These are phyloP conservation scores for Boechera stricta DNA, from an alignment of 345 rosid species.

Conservation along the genomic window DNA sequence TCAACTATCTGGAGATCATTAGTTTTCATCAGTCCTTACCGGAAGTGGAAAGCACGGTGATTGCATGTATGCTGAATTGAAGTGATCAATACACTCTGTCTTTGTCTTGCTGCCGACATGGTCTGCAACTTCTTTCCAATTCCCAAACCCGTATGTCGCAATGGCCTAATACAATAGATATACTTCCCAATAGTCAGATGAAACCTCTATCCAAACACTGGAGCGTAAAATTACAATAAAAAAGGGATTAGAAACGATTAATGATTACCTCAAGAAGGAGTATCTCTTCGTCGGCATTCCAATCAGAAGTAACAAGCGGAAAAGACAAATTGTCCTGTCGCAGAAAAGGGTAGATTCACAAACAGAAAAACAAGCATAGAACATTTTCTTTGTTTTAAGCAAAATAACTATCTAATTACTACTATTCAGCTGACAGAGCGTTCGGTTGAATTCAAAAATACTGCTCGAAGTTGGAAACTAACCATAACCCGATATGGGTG, in stretches of 20 bases:
- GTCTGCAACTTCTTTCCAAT: slow-evolving; percentile 91
- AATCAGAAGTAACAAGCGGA: slow-evolving; percentile 82
- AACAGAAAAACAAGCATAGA: neutral
- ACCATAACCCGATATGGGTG: slow-evolving; percentile 95
- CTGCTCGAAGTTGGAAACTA: slow-evolving; percentile 36
- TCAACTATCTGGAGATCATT: neutral
- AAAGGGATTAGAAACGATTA: slow-evolving; percentile 10
- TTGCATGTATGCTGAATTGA: slow-evolving; percentile 74
- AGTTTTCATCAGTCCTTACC: slow-evolving; percentile 54
- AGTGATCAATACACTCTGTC: slow-evolving; percentile 77
- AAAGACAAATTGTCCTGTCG: slow-evolving; percentile 91
- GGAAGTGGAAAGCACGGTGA: slow-evolving; percentile 90
- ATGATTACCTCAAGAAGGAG: slow-evolving; percentile 83
- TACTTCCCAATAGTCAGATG: slow-evolving; percentile 43
- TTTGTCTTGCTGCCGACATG: slow-evolving; percentile 88
- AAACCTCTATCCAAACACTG: slow-evolving; percentile 31
- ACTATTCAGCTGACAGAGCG: neutral
- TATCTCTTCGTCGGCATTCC: slow-evolving; percentile 98
- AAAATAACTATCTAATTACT: slow-evolving; percentile 11
- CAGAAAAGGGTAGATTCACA: slow-evolving; percentile 24
- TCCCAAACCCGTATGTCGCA: slow-evolving; percentile 94
- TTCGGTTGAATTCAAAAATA: slow-evolving; percentile 3
- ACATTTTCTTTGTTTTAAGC: neutral
- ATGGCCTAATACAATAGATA: slow-evolving; percentile 66
- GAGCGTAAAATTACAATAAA: slow-evolving; percentile 3